Evolutionary conservation across 805 yeast genomes (phyloP).

Genomic region (Spathaspora boniae): DNA sequence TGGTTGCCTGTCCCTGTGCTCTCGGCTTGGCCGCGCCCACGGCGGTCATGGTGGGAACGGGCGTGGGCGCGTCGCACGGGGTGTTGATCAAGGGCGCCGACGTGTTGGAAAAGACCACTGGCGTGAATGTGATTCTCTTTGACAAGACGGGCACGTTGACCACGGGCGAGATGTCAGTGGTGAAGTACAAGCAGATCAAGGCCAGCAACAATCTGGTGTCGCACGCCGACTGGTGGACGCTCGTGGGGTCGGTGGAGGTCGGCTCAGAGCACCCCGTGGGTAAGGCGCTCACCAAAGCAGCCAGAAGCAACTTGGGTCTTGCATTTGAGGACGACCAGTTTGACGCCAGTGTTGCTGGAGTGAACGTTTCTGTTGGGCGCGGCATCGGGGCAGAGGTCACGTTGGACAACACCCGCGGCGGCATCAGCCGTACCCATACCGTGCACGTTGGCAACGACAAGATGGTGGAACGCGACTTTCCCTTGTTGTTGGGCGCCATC

Average conservation of each 20-base stretch:
- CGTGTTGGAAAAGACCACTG: constrained; percentile 68
- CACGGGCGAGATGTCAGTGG: constrained; percentile 65
- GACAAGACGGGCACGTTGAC: constrained; percentile 98
- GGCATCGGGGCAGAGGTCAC: constrained; percentile 38
- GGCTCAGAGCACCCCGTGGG: constrained; percentile 90
- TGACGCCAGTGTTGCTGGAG: constrained; percentile 25
- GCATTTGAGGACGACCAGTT: constrained; percentile 32
- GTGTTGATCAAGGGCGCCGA: constrained; percentile 93
- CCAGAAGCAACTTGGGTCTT: constrained; percentile 24
- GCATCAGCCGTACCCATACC: constrained; percentile 13
- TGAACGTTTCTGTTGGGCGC: constrained; percentile 40
- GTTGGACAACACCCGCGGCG: constrained; percentile 4
- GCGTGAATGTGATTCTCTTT: constrained; percentile 66
- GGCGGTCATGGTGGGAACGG: constrained; percentile 98
- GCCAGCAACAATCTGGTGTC: constrained; percentile 3
- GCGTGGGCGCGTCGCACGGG: constrained; percentile 89
- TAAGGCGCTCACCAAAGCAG: constrained; percentile 52
- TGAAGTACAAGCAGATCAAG: constrained; percentile 16
- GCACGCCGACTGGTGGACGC: constrained; percentile 44
- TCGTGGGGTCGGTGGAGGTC: constrained; percentile 58
- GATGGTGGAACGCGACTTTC: constrained; percentile 23
- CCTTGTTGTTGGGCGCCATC: constrained; percentile 4
- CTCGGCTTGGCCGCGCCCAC: constrained; percentile 97
- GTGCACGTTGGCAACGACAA: constrained; percentile 55
- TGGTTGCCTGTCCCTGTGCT: constrained; percentile 99